Percentiles rank a stretch among this genome's conserved stretches.
phyloP scores from a whole-genome alignment of 164 flowering plant species.

The Tetrastigma voinierianum region DNA sequence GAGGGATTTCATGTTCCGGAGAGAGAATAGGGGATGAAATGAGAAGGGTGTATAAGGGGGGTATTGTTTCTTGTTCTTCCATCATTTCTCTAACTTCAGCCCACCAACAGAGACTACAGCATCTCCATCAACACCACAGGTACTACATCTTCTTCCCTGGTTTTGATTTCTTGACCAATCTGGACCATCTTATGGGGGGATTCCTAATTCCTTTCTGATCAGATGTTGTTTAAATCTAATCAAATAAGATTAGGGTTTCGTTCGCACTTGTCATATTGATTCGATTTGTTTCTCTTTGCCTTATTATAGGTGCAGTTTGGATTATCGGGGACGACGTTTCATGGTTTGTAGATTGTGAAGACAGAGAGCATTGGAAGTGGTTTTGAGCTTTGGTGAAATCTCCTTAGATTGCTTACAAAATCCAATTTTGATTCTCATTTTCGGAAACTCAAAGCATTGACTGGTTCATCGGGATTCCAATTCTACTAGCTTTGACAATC shows the following conservation, averaged over 20 bases:
- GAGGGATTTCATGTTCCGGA: background rate
- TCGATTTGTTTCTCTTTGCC: background rate
- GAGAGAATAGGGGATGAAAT: background rate
- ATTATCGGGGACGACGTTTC: constrained; percentile 17
- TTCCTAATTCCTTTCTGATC: no score
- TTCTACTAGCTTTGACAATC: background rate
- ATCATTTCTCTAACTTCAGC: background rate
- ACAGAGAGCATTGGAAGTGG: background rate
- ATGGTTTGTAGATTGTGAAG: background rate
- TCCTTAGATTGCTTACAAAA: no score
- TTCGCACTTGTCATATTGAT: background rate
- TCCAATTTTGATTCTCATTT: background rate
- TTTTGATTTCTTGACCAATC: no score
- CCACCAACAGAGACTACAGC: background rate
- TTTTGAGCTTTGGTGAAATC: background rate
- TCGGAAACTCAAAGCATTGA: background rate
- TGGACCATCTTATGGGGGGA: no score
- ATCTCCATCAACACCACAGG: constrained; percentile 9
- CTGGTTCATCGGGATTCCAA: background rate
- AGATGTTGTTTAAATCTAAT: no score
- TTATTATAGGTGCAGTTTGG: constrained; percentile 10
- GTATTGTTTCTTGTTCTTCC: background rate
- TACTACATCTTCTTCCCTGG: background rate
- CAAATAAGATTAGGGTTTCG: background rate
- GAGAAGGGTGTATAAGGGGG: constrained; percentile 3